Evolutionary conservation across 441 rosid genomes (phyloP).

Genomic region (Euphorbia corollata): DNA sequence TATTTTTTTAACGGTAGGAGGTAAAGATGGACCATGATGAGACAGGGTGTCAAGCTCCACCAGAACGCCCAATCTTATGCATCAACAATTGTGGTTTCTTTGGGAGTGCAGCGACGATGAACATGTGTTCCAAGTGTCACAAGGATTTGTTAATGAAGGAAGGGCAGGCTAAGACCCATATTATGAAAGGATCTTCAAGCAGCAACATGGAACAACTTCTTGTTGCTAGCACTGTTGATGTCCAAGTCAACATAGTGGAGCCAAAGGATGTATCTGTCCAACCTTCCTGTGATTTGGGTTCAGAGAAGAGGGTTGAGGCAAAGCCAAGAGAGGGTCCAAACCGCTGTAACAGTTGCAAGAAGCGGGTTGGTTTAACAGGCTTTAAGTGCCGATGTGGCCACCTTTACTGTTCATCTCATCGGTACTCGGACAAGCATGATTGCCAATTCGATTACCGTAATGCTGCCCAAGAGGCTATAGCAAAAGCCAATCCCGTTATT

Average conservation of each 20-base stretch:
- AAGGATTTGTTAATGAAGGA: conserved; percentile 42
- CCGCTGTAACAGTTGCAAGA: conserved; percentile 46
- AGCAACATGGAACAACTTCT: conserved; percentile 27
- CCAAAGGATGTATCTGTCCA: conserved; percentile 32
- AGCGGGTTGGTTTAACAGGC: conserved; percentile 61
- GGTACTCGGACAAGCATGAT: conserved; percentile 68
- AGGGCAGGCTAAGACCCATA: conserved; percentile 43
- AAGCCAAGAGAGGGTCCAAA: conserved; percentile 39
- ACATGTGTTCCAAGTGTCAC: conserved; percentile 62
- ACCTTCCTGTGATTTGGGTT: conserved; percentile 32
- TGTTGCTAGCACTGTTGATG: conserved; percentile 15
- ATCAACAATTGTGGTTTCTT: conserved; percentile 80
- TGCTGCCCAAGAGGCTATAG: conserved; percentile 49
- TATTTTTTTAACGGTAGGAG: conserved; percentile 15
- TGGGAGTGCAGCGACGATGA: conserved; percentile 57
- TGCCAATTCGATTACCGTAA: conserved; percentile 61
- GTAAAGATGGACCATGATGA: conserved; percentile 81
- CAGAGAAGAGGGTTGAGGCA: conserved; percentile 36
- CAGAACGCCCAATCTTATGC: conserved; percentile 78
- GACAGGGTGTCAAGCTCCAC: conserved; percentile 94
- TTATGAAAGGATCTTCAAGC: conserved; percentile 35
- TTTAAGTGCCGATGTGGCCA: conserved; percentile 64
- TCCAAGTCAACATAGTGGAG: conserved; percentile 32
- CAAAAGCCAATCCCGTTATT: conserved; percentile 53
- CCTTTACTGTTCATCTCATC: conserved; percentile 61